Percentiles rank a stretch among this genome's conserved stretches.
Evolutionary conservation across 352 stramenopile species (phyloP).

Genomic region (Phytophthora pistaciae): DNA sequence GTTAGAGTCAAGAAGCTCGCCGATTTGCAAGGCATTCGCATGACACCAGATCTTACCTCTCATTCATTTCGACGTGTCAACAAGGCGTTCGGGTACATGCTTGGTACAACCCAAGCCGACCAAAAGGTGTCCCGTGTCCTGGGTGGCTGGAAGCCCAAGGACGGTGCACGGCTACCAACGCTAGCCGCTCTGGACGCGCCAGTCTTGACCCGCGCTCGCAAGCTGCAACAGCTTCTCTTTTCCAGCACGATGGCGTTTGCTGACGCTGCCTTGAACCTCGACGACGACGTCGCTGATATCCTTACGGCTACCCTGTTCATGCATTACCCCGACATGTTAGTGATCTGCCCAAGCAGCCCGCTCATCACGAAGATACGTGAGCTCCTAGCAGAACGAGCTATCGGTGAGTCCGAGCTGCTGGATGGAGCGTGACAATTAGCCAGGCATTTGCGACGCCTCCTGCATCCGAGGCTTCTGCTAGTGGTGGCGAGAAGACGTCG

Average conservation of each 20-base stretch:
- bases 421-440: neutral
- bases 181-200: too few species aligned
- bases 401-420: neutral
- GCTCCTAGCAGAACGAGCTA: neutral
- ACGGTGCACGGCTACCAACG: too few species aligned
- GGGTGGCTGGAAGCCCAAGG: too few species aligned
- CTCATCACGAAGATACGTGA: constrained; percentile 13
- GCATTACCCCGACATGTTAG: constrained; percentile 15
- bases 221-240: too few species aligned
- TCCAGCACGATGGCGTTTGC: too few species aligned
- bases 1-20: neutral
- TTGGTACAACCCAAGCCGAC: too few species aligned
- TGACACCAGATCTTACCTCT: neutral
- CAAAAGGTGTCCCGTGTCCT: too few species aligned
- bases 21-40: neutral
- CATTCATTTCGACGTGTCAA: too few species aligned
- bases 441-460: neutral
- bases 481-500: neutral
- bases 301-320: constrained; percentile 16
- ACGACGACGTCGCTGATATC: constrained; percentile 9
- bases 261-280: neutral
- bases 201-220: too few species aligned
- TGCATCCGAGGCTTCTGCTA: neutral
- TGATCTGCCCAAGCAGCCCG: neutral
- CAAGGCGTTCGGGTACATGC: too few species aligned